phyloP scores from a whole-genome alignment of 345 rosid genomes.

The Kandelia obovata region DNA sequence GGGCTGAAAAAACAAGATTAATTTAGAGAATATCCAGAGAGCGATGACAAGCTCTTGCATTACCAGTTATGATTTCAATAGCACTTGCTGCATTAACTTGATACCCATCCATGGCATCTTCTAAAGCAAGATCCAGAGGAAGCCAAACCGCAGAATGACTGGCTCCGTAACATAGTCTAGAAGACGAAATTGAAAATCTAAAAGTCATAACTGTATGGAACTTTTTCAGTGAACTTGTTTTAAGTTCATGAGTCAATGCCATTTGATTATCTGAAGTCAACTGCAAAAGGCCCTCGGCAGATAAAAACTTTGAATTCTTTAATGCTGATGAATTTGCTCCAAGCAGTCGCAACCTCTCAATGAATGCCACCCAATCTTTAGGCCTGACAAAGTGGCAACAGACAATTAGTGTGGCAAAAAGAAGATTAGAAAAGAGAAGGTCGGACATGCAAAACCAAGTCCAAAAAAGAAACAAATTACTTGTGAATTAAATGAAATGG shows the following conservation, averaged over 20 bases:
- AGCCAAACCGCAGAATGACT: constrained; percentile 80
- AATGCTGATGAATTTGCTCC: constrained; percentile 59
- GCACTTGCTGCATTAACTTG: constrained; percentile 83
- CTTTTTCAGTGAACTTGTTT: constrained; percentile 45
- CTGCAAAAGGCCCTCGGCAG: constrained; percentile 57
- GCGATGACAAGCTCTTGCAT: neutral
- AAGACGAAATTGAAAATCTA: constrained; percentile 53
- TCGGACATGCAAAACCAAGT: constrained; percentile 1
- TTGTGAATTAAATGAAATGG: neutral
- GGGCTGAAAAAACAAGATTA: neutral
- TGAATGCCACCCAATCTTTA: constrained; percentile 64
- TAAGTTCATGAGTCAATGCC: constrained; percentile 39
- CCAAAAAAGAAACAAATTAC: neutral
- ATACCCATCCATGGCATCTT: constrained; percentile 91
- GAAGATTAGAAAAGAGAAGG: neutral
- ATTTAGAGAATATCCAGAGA: neutral
- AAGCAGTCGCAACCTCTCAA: constrained; percentile 57
- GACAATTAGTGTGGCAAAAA: neutral
- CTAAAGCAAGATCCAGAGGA: constrained; percentile 85
- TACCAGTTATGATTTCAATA: constrained; percentile 68
- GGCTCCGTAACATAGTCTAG: constrained; percentile 66
- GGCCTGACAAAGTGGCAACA: constrained; percentile 41
- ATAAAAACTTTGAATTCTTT: constrained; percentile 53
- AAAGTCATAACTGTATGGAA: constrained; percentile 52
- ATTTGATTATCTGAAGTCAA: constrained; percentile 49